Base-by-base conservation (phyloP, 2,329 filamentous ascomycete genomes). In the Fusarium nygamai region DNA sequence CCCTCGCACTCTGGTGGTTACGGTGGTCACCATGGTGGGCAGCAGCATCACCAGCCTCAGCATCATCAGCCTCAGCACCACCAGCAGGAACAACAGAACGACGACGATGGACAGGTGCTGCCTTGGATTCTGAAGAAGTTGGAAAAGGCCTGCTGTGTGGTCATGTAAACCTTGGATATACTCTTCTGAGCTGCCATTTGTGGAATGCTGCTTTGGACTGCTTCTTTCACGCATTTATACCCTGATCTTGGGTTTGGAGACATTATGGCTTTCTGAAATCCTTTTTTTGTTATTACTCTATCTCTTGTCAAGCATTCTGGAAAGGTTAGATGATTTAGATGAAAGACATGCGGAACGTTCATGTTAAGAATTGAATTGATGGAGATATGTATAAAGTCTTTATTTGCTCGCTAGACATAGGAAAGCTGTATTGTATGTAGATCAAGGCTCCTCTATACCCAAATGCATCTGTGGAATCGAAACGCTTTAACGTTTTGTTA, bases 111-210 rank as follows among this genome's bases (percentile, higher is more conserved):
- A 76, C 84, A 92, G 76, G 78, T 90, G 74, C 87, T 91, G 73
- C 88, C 89, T 13, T 88, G 85, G 80, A 79, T 94, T 41, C 78
- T 93, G 72, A 88, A 86, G 78, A 91, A 91, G 83, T 80, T 94
- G 81, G 90, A 91, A 81, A 91, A 90, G 82, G 85, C 84, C 67
- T 95, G 93, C 83, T 95, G 93, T 85, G 85, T 90, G 44, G 89
- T 96, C 78, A 95, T 95, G 93, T 96, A 85, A 66, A 58, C 41
- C 16, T 38, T 64, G 71, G 70, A 34, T 50, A 54, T 66, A 57
- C 56, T 56, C 56, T 53, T 72, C 17, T 27, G 44, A n/a, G 33
- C 38, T 67, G 36, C 67, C 29, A 51, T 39, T 53, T 56, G 20
- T 69, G 46, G 62, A 36, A 53, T 36, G 20, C 33, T 34, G 51